These are phyloP conservation scores for Lonicera japonica DNA, from an alignment of 129 eudicot genomes.

Conservation along the genomic window DNA sequence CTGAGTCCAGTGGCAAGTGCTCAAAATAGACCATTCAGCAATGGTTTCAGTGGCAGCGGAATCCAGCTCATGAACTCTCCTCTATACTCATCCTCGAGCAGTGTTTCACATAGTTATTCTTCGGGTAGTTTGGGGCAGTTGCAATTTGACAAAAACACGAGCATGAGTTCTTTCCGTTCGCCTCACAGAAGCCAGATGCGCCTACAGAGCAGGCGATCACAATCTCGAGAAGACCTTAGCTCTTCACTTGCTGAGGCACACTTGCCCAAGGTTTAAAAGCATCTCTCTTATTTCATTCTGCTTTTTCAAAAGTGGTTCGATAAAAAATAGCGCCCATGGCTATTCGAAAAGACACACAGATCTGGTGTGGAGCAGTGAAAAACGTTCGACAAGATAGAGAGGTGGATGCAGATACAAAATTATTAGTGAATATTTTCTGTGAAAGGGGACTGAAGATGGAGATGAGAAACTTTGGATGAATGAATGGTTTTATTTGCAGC, in stretches of 20 bases:
- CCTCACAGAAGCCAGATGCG: conserved; percentile 73
- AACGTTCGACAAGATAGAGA: not conserved
- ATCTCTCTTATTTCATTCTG: not conserved
- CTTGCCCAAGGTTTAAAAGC: conserved; percentile 42
- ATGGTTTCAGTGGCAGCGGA: not conserved
- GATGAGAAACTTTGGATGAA: not conserved
- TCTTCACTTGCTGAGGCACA: conserved; percentile 67
- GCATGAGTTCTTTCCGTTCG: conserved; percentile 52
- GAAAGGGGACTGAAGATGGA: not conserved
- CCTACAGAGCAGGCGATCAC: conserved; percentile 90
- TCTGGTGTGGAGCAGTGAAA: not conserved
- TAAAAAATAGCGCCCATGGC: too few relatives aligned
- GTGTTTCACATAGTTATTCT: conserved; percentile 70
- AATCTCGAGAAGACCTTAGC: conserved; percentile 86
- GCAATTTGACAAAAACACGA: conserved; percentile 52
- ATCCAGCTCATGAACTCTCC: conserved; percentile 46
- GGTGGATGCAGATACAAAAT: too few relatives aligned
- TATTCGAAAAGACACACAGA: not conserved
- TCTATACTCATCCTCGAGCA: conserved; percentile 44
- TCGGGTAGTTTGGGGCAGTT: conserved; percentile 81
- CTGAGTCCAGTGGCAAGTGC: not conserved
- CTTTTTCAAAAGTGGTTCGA: too few relatives aligned
- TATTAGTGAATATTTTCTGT: not conserved
- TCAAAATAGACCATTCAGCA: not conserved
- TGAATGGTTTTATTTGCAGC: not conserved